phyloP scores from a whole-genome alignment of 768 basidiomycete species.

The Pholiota molesta region DNA sequence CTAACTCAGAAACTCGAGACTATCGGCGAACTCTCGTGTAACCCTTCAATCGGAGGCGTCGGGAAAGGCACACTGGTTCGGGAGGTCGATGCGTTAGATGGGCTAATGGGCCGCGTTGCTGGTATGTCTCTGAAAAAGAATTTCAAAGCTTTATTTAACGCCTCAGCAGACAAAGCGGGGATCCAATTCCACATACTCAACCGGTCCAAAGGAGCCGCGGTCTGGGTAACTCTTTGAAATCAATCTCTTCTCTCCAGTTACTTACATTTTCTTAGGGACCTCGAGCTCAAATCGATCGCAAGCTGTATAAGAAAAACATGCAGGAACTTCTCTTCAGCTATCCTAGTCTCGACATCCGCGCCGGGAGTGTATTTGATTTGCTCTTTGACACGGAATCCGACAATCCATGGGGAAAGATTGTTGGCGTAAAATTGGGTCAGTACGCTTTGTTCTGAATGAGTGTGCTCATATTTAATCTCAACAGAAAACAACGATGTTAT shows the following conservation, averaged over 20 bases:
- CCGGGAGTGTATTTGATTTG: slow-evolving; percentile 81
- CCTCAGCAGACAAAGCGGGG: slow-evolving; percentile 75
- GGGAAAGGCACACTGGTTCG: slow-evolving; percentile 92
- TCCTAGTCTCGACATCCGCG: slow-evolving; percentile 66
- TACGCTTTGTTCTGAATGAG: background rate
- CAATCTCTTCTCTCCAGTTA: background rate
- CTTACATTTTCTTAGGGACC: slow-evolving; percentile 59
- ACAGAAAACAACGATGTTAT: slow-evolving; percentile 77
- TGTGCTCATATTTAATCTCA: background rate
- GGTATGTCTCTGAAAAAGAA: slow-evolving; percentile 48
- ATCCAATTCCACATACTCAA: slow-evolving; percentile 90
- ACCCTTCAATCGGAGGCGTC: slow-evolving; percentile 90
- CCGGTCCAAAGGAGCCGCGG: slow-evolving; percentile 83
- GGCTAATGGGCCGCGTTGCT: slow-evolving; percentile 80
- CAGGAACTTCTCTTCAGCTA: slow-evolving; percentile 68
- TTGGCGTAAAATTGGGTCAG: slow-evolving; percentile 72
- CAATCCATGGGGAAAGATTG: slow-evolving; percentile 53
- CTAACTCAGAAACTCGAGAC: slow-evolving; percentile 83
- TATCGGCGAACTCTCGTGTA: slow-evolving; percentile 85
- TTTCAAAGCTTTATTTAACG: background rate
- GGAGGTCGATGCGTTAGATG: slow-evolving; percentile 90
- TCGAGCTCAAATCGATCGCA: slow-evolving; percentile 86
- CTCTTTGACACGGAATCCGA: slow-evolving; percentile 55
- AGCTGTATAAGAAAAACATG: slow-evolving; percentile 82
- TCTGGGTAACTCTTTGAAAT: slow-evolving; percentile 65